Base-by-base conservation (phyloP, 768 basidiomycete genomes). In the Phallus indusiatus region DNA sequence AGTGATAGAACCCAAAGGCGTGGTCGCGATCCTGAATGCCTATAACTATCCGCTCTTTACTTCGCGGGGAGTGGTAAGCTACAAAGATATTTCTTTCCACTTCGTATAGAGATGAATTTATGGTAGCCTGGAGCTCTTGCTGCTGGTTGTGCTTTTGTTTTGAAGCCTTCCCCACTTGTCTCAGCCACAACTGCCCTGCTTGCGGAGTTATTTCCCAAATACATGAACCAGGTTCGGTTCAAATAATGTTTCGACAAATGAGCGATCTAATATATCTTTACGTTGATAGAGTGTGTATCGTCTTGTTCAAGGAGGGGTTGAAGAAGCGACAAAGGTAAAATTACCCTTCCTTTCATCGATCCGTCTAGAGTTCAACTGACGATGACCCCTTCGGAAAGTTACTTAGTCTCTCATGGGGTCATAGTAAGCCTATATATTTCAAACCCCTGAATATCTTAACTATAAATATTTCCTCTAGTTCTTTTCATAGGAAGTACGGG, bases 1-100 rank as follows among this genome's bases (percentile, higher is more conserved):
- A 1, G 75, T 80, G 56, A 88, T 88, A 65, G 87, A 88, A 63
- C 77, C 91, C 47, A 93, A 92, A 68, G 88, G 88, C 2, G 78
- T 83, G 21, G 78, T 85, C 0, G 71, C 88, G 51, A 79, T 87
- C 64, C 84, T 90, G 57, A 56, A 82, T 73, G 8, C 53, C 33
- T 53, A 18, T 49, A 46, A 60, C 51, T 35, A 61, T 53, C 35
- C 60, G 88, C 69, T 88, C 85, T 66, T 89, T 88, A 0, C 60
- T 89, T 11, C 83, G 76, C 75, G 69, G 0, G 85, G 85, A 11
- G 60, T 91, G 62, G 85, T 86, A 59, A 20, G 79, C 68, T n/a
- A n/a, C 12, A 42, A 42, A 42, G 12, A 12, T 11, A 42, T n/a
- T 42, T 42, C 36, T 37, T 42, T 42, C n/a, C 42, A 14, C 12